Evolutionary conservation across 208 protist species (phyloP).

Genomic region (Willaertia magna): DNA sequence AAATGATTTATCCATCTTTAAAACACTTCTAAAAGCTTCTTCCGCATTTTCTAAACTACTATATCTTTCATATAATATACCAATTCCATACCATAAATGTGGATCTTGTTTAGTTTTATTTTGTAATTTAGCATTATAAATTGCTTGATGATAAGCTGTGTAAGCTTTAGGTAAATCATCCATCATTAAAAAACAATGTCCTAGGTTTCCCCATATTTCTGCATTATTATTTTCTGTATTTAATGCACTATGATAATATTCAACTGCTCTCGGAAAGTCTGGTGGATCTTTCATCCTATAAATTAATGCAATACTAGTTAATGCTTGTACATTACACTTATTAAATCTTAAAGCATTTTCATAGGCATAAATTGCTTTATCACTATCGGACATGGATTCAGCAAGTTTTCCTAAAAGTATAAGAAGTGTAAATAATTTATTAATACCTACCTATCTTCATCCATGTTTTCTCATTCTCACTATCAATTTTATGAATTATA

Average conservation of each 20-base stretch:
- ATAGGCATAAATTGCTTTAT: constrained; percentile 5
- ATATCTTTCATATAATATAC: constrained; percentile 47
- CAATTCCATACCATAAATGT: constrained; percentile 57
- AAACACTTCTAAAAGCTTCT: constrained; percentile 45
- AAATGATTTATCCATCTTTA: constrained; percentile 47
- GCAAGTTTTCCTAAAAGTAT: not conserved
- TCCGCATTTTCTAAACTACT: constrained; percentile 48
- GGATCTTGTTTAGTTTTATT: constrained; percentile 32
- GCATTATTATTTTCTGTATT: constrained; percentile 26
- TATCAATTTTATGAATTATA: too few species aligned
- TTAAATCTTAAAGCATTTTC: constrained; percentile 9
- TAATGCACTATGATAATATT: constrained; percentile 37
- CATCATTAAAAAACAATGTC: constrained; percentile 39
- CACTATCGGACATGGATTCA: not conserved
- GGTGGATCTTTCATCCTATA: not conserved
- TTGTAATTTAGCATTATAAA: constrained; percentile 29
- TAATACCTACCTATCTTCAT: not conserved
- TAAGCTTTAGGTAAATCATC: constrained; percentile 41
- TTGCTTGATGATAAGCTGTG: constrained; percentile 44
- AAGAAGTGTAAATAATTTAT: too few species aligned
- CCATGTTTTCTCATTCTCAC: not conserved
- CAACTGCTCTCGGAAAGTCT: constrained; percentile 20
- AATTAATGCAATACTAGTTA: constrained; percentile 7
- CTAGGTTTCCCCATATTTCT: constrained; percentile 3
- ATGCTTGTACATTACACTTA: not conserved